A percentile compares a stretch with the other conserved stretches of the same genome.
Conservation (phyloP, 1,139 yeast genomes). For the Saccharomyces hybrid region DNA sequence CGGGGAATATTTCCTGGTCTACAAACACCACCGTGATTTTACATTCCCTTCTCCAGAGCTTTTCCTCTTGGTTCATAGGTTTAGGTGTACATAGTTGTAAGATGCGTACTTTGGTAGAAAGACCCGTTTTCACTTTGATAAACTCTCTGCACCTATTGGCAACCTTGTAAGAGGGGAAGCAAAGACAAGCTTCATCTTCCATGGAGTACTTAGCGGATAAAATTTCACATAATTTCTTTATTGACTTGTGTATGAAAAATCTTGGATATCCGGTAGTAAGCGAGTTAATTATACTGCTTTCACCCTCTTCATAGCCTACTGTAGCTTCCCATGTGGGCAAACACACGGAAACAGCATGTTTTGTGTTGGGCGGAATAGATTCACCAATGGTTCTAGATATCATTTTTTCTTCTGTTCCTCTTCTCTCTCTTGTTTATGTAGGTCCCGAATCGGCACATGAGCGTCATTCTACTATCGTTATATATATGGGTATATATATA, state of each 20-base stretch:
- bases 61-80: conserved; percentile 53
- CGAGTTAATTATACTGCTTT: conserved; percentile 67
- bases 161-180: conserved; percentile 68
- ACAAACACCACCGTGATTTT: conserved; percentile 72
- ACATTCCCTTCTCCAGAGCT: conserved; percentile 52
- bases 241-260: conserved; percentile 68
- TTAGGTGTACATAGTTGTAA: conserved; percentile 72
- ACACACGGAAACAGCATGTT: conserved; percentile 91
- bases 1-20: conserved; percentile 39
- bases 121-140: conserved; percentile 35
- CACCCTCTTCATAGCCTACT: conserved; percentile 87
- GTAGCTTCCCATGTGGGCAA: conserved; percentile 88
- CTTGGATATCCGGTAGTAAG: conserved; percentile 90
- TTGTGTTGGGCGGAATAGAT: conserved; percentile 80
- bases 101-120: conserved; percentile 46
- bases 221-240: conserved; percentile 50
- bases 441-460: neutral
- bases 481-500: too few species aligned
- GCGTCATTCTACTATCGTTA: too few species aligned
- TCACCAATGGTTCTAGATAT: conserved; percentile 54
- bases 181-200: conserved; percentile 50
- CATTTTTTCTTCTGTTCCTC: conserved; percentile 63
- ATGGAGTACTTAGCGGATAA: conserved; percentile 58
- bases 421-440: conserved; percentile 2
- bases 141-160: conserved; percentile 85